Base-by-base conservation (phyloP, 768 basidiomycete species). In the Pleurotus giganteus region DNA sequence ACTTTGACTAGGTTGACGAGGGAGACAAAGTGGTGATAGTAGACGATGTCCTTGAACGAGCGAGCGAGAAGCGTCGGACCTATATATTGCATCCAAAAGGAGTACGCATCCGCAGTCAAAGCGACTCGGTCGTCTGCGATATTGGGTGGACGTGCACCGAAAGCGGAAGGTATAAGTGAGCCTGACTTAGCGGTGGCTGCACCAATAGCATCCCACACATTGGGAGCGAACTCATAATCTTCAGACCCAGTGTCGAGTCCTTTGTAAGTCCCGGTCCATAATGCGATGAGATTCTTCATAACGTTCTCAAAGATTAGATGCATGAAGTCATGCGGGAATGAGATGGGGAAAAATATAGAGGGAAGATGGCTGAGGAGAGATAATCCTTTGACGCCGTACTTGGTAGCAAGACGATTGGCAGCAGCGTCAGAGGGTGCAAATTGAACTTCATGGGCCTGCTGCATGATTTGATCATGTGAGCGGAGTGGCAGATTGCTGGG, bases 281-380 rank as follows among this genome's bases (percentile, higher is more conserved):
- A 59, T 0, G 54, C n/a, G 26, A 80, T 60, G 1, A 83, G 66
- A 44, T 73, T 76, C 19, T 59, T 62, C 24, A 77, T 57, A 1
- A 77, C 43, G 56, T 81, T 81, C 56, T 78, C 76, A 59, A 63
- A 74, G 21, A 80, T 63, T 0, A 77, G 66, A 49, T 83, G 79
- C 74, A 81, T 79, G 63, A 79, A 76, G 47, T 82, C 78, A 56
- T 73, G 71, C 0, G 77, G 77, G 19, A 77, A 74, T 12, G 73
- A 73, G 3, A 19, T 1, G 0, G 79, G 72, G 57, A 77, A 73
- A 5, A 61, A 61, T 17, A 78, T 54, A 0, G 70, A 74, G 1
- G 60, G 47, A 1, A 78, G 65, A 13, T 24, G 11, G 7, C 56
- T 54, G 19, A 78, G 68, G 0, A 73, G 27, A 2, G 76, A 60